Base-by-base conservation (phyloP, 805 yeast species). In the Myxozyma vanderwaltii region DNA sequence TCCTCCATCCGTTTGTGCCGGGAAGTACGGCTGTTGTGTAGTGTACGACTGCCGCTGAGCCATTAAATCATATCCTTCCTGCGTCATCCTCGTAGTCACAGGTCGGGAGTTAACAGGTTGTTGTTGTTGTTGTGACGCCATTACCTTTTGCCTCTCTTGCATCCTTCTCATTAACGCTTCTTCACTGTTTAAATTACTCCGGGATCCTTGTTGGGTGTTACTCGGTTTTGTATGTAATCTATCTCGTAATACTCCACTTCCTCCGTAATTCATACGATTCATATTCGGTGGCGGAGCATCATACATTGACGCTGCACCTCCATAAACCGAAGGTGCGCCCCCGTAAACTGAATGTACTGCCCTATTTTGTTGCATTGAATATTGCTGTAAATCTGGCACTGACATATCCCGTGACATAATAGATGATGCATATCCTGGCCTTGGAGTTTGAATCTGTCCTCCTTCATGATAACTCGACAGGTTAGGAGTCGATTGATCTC, bases 161-260 rank as follows among this genome's bases (percentile, higher is more conserved):
- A 58, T 17, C 13, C 62, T 47, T 46, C 36, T 35, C 15, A 17
- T 24, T n/a, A 50, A 26, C 17, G 62, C 62, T 31, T 58, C 58
- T 45, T 58, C 62, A 41, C 58, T 53, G 41, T 58, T 53, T 51
- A 58, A 10, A 15, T 33, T 38, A 15, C 33, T 31, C 21, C 49
- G 50, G 5, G 44, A 26, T 3, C 15, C 36, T 17, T 26, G 17
- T 27, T 27, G 31, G 33, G 21, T 23, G 29, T 21, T 27, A 29
- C 19, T 23, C 33, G 47, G 21, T 10, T 19, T 3, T 15, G 36
- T 26, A 29, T 40, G 35, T 6, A 40, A 8, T 24, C 33, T 33
- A n/a, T 48, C 62, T 24, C 62, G 53, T 15, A 53, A 43, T 17
- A 45, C 50, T 12, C 58, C 62, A 21, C 48, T 26, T 10, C 49